Evolutionary conservation across 257 asterid genomes (phyloP), one percentile per base, ranked within the genome.

Genomic region (Primulina eburnea): DNA sequence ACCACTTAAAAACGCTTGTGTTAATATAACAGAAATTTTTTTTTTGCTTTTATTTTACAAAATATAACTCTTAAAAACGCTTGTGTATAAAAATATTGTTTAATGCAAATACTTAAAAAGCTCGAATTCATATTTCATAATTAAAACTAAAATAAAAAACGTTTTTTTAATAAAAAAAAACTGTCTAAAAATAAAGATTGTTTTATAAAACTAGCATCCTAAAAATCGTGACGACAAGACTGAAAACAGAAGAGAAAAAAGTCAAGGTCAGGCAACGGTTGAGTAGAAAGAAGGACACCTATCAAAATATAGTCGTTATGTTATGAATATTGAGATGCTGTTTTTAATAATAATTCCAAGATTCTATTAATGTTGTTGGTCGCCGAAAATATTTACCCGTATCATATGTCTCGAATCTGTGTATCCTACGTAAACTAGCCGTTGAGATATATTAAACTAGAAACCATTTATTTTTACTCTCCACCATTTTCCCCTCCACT

Each of bases 351-450:
- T 47, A 14, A 12, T 11, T 40, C 64, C 67, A 17, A 47, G 11
- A 69, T 59, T 29, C 32, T 43, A 52, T 50, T 55, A 67, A 68
- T 62, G 21, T 16, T 16, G 21, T 17, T 16, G 5, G 53, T 43
- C 1, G 6, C 57, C 57, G 14, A 40, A 58, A 14, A 18, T 5
- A 11, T 18, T 20, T 30, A 52, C 60, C 64, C 16, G 50, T 18
- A 18, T 50, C 20, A 47, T 47, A 1, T 47, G 55, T 14, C 0
- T 40, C 7, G 14, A 12, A 47, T 47, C 18, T 12, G 18, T 12
- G 18, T 47, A 14, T 47, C 55, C 17, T 5, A 35, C 70, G 56
- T 33, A 38, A 68, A 74, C 64, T 82, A 82, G 82, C 87, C 87
- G 84, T 82, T 79, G 84, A 9, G 7, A 16, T 50, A 37, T 4